phyloP scores from a whole-genome alignment of 805 yeast species.

The Schizosaccharomyces cryophilus region DNA sequence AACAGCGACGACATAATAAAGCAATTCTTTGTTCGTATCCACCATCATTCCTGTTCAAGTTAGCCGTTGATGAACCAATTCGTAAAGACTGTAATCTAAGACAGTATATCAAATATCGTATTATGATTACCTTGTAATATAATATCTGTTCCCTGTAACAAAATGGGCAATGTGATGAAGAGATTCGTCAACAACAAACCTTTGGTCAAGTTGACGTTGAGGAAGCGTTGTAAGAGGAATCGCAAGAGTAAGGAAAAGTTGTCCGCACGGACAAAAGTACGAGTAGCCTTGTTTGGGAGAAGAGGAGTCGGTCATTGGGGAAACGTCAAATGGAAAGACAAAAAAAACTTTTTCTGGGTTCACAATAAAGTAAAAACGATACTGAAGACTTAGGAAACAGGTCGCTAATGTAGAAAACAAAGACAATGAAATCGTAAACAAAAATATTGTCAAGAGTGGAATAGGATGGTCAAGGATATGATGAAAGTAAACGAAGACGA shows the following conservation, averaged over 20 bases:
- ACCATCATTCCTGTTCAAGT: background rate
- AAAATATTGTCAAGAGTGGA: too few relatives aligned
- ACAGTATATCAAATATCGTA: background rate
- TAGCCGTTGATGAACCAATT: background rate
- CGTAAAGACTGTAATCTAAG: background rate
- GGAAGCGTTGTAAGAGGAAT: background rate
- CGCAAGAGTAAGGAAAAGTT: background rate
- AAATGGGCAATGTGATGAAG: background rate
- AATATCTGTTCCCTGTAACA: background rate
- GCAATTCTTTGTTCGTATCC: background rate
- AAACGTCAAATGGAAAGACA: too few relatives aligned
- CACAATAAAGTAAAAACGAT: too few relatives aligned
- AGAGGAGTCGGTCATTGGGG: too few relatives aligned
- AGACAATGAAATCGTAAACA: background rate
- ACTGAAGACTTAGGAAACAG: background rate
- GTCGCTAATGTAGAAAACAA: background rate
- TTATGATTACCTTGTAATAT: background rate
- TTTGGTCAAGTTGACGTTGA: background rate
- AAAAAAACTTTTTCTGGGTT: too few relatives aligned
- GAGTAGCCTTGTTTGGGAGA: background rate
- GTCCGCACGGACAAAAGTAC: background rate
- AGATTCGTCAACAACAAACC: background rate
- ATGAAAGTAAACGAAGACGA: too few relatives aligned
- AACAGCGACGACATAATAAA: background rate
- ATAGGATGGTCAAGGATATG: too few relatives aligned